phyloP scores from a whole-genome alignment of 306 rosid species.

The Canavalia ensiformis region DNA sequence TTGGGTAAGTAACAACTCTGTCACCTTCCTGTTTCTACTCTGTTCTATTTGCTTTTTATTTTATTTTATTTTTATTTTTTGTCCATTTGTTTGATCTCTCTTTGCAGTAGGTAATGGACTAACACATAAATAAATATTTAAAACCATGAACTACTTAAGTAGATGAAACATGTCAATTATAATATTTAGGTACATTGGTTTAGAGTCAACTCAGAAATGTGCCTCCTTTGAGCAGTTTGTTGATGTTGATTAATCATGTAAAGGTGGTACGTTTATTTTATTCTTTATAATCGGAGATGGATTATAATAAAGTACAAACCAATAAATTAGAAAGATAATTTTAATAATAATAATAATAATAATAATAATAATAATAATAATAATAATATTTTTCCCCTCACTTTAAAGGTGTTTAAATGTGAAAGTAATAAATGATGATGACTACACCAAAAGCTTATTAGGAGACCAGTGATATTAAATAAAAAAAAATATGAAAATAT shows the following conservation, averaged over 20 bases:
- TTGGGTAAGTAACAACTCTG: constrained; percentile 57
- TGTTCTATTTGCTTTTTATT: background rate
- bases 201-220: constrained; percentile 47
- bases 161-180: background rate
- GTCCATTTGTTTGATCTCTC: background rate
- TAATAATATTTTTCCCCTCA: background rate
- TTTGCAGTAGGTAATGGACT: constrained; percentile 42
- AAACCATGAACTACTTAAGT: background rate
- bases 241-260: constrained; percentile 43
- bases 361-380: background rate
- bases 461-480: background rate
- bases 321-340: background rate
- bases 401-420: background rate
- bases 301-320: constrained; percentile 25
- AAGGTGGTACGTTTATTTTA: constrained; percentile 4
- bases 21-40: constrained; percentile 30
- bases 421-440: background rate
- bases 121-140: constrained; percentile 12
- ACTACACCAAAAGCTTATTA: background rate
- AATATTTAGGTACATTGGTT: constrained; percentile 32
- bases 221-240: constrained; percentile 43
- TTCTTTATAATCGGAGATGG: background rate
- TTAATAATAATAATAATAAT: background rate
- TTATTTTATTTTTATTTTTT: background rate
- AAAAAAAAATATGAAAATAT: background rate